phyloP scores from a whole-genome alignment of 2,329 filamentous ascomycete genomes.

The Botrytis fragariae region DNA sequence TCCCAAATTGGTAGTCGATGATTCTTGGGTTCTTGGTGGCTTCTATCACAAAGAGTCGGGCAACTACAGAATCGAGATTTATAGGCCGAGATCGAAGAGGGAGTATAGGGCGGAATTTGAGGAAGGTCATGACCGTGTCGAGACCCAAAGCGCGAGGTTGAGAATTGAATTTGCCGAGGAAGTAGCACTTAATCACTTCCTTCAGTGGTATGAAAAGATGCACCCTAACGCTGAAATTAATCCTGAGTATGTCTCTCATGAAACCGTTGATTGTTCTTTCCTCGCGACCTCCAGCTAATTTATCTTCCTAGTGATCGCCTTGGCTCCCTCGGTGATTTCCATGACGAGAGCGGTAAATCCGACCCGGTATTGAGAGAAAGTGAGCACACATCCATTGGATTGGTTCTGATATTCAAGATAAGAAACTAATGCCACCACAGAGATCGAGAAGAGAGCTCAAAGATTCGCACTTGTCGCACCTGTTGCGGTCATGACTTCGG shows the following conservation, averaged over 20 bases:
- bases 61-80: neutral
- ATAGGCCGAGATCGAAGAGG: neutral
- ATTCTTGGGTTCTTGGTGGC: neutral
- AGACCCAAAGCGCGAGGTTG: conserved; percentile 7
- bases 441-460: conserved; percentile 2
- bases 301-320: neutral
- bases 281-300: neutral
- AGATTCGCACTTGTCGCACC: neutral
- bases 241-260: neutral
- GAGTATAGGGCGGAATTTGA: neutral
- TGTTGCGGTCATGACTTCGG: neutral
- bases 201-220: neutral
- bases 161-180: neutral
- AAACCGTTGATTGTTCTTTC: neutral
- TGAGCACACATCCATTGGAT: neutral
- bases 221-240: neutral
- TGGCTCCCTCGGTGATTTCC: neutral
- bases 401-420: neutral
- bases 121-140: neutral
- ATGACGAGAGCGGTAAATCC: neutral
- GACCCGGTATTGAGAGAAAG: neutral
- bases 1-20: neutral
- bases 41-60: neutral
- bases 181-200: neutral
- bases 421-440: neutral